These are phyloP conservation scores for Pleurotus djamor DNA, from an alignment of 768 basidiomycete species.

Conservation along the genomic window DNA sequence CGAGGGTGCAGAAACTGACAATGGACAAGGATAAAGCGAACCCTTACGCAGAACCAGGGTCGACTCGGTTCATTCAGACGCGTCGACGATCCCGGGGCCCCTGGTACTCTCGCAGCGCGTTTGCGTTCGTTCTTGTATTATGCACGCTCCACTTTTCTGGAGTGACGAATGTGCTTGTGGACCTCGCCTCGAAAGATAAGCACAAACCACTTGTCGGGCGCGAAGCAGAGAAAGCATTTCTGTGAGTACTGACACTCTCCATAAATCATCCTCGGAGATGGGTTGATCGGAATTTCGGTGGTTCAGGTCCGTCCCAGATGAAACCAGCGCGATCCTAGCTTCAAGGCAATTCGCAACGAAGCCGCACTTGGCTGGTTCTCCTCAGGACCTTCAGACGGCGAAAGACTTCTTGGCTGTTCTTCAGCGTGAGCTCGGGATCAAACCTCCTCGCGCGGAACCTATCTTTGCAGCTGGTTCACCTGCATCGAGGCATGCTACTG, in stretches of 20 bases:
- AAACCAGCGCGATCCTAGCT: constrained; percentile 43
- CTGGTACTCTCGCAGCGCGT: too few relatives aligned
- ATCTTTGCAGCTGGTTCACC: constrained; percentile 57
- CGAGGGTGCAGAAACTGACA: too few relatives aligned
- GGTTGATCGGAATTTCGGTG: constrained; percentile 37
- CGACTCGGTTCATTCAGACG: too few relatives aligned
- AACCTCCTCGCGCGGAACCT: constrained; percentile 27
- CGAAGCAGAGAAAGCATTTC: constrained; percentile 3
- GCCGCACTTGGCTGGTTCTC: constrained; percentile 63
- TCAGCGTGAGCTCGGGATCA: constrained; percentile 46
- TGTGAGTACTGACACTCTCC: not conserved
- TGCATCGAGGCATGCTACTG: constrained; percentile 51
- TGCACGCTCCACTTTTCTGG: too few relatives aligned
- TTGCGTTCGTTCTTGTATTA: too few relatives aligned
- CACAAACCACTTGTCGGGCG: not conserved
- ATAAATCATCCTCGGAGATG: not conserved
- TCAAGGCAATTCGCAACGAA: constrained; percentile 50
- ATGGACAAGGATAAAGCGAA: too few relatives aligned
- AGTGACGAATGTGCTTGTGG: constrained; percentile 12
- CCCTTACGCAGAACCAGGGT: too few relatives aligned
- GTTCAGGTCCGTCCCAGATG: constrained; percentile 47
- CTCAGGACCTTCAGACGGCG: constrained; percentile 55
- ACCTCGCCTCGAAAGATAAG: not conserved
- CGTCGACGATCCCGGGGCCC: too few relatives aligned
- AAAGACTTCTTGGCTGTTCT: constrained; percentile 51